Percentiles rank a stretch among this genome's conserved stretches.
These are phyloP conservation scores for Fraxinus sp. DNA, from an alignment of 305 asterid species.

Conservation along the genomic window DNA sequence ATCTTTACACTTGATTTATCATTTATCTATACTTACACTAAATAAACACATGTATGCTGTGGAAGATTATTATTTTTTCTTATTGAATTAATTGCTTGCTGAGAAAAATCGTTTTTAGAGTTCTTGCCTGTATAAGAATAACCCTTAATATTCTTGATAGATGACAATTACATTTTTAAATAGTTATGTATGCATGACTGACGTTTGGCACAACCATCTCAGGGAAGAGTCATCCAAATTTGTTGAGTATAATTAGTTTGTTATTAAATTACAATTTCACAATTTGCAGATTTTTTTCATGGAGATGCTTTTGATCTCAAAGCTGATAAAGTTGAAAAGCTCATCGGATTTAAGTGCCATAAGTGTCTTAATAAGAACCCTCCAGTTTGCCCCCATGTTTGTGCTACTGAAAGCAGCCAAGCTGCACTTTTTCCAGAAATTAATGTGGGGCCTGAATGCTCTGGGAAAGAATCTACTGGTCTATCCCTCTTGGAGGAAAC, in stretches of 20 bases:
- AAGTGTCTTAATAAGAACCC: constrained; percentile 54
- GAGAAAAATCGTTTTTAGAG: constrained; percentile 19
- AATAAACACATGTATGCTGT: constrained; percentile 20
- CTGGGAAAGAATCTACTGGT: constrained; percentile 30
- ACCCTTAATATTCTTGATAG: constrained; percentile 5
- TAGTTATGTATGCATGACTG: constrained; percentile 10
- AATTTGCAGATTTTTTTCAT: constrained; percentile 82
- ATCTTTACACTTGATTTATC: constrained; percentile 12
- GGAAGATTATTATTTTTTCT: constrained; percentile 2
- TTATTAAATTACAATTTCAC: constrained; percentile 23
- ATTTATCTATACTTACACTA: constrained; percentile 17
- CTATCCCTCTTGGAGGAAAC: constrained; percentile 28
- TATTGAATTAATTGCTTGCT: constrained; percentile 11
- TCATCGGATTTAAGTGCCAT: constrained; percentile 87
- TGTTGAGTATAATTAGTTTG: constrained; percentile 29
- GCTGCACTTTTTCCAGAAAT: constrained; percentile 32
- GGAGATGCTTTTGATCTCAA: constrained; percentile 78
- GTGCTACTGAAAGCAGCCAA: constrained; percentile 36
- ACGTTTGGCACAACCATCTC: constrained; percentile 19
- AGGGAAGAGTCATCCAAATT: constrained; percentile 4
- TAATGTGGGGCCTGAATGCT: constrained; percentile 30
- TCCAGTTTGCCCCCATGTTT: constrained; percentile 69
- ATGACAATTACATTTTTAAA: background rate
- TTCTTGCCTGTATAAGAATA: constrained; percentile 16
- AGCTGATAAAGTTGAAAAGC: constrained; percentile 51